Evolutionary conservation across 768 basidiomycete species (phyloP), one percentile per base, ranked within the genome.

Genomic region (Pleurotus djamor): DNA sequence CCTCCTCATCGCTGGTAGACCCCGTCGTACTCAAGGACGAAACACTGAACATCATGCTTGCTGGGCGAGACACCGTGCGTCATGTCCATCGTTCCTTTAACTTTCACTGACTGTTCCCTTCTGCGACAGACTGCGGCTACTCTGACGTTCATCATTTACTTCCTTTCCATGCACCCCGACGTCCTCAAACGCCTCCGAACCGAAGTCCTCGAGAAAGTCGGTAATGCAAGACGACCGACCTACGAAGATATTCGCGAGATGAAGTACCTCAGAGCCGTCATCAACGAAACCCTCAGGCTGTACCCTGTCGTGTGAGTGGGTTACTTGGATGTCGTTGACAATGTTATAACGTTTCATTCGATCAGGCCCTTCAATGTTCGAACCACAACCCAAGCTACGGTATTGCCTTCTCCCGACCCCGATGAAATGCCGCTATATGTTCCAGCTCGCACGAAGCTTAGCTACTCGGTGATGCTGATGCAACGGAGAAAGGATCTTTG

Each of bases 401-500:
- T 76, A 0, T 82, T 81, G 72, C 71, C 77, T 2, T 79, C 79
- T 4, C 76, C 74, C 13, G 73, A 78, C 62, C 80, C 79, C 5
- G 70, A 60, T 10, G 69, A 79, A 37, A 80, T 79, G 57, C 81
- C 85, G 0, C 73, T 79, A 55, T 88, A 84, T 60, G 74, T 87
- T 41, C 84, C 86, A 0, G 72, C 80, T 0, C 67, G 76, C 49
- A 78, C 79, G 35, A 75, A 78, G 52, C 67, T 76, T 4, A 60
- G 72, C 0, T 88, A 86, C 64, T 85, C 85, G 4, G 81, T 87
- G 7, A 77, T 87, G 59, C 63, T 83, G 61, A 87, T 88, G 86
- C 87, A 90, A 38, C 74, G 87, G 38, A 76, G 86, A 51, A 80
- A 75, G 50, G 85, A 86, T 57, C 78, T 87, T 1, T 91, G 88